A percentile compares a stretch with the other conserved stretches of the same genome.
These are phyloP conservation scores for Floccularia luteovirens DNA, from an alignment of 768 basidiomycete species.

Conservation along the genomic window DNA sequence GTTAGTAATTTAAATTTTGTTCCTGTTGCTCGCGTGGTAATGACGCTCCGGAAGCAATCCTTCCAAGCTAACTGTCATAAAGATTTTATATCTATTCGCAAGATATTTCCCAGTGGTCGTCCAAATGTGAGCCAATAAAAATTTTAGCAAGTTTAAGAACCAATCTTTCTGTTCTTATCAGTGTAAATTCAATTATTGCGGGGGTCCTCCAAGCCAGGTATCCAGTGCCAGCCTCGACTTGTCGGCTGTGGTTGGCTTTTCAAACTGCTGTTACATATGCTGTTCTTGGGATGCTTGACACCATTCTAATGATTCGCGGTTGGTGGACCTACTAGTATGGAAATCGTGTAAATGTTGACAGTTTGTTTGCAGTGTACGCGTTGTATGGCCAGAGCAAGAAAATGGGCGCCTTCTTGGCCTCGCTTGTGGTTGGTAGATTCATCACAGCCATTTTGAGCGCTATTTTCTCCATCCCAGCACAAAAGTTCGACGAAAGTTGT, in stretches of 20 bases:
- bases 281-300: constrained; percentile 8
- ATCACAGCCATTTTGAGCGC: constrained; percentile 7
- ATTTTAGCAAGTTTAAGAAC: not conserved
- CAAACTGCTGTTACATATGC: constrained; percentile 8
- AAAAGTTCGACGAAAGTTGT: constrained; percentile 9
- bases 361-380: constrained; percentile 7
- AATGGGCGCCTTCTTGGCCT: constrained; percentile 7
- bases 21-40: not conserved
- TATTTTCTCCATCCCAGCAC: constrained; percentile 7
- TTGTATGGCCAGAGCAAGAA: constrained; percentile 9
- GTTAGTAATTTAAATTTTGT: constrained; percentile 4
- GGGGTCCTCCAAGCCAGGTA: constrained; percentile 4
- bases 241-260: constrained; percentile 9
- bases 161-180: not conserved
- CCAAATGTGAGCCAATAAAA: constrained; percentile 7
- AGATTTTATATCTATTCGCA: constrained; percentile 11
- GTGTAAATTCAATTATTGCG: constrained; percentile 7
- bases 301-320: constrained; percentile 11
- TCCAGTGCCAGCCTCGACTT: constrained; percentile 7
- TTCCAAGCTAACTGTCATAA: constrained; percentile 8
- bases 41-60: constrained; percentile 5
- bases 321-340: not conserved
- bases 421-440: constrained; percentile 4
- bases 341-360: not conserved
- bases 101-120: constrained; percentile 11